Conservation (phyloP, 495 filamentous ascomycete genomes). For the Paragyromitra xinjiangensis region DNA sequence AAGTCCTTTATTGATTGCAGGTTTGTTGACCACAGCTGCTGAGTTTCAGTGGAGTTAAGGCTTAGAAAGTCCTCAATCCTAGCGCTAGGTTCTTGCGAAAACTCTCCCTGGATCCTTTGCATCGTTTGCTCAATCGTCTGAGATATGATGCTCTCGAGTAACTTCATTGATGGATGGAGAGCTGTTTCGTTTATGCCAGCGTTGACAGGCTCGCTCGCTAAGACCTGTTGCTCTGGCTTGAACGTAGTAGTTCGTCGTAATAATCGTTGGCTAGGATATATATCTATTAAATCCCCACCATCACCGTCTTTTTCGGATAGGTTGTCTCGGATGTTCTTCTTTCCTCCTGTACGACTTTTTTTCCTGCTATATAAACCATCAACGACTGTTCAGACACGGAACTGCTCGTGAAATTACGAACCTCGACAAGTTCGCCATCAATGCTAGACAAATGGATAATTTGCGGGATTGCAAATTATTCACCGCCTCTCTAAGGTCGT, state of each 20-base stretch:
- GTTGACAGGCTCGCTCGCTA: not conserved
- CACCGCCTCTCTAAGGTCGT: slow-evolving; percentile 2
- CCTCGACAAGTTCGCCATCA: slow-evolving; percentile 7
- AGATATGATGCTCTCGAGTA: slow-evolving; percentile 7
- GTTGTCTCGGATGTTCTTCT: not conserved
- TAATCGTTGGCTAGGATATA: not conserved
- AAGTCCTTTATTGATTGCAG: not conserved
- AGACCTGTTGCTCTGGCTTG: not conserved
- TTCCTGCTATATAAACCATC: slow-evolving; percentile 1
- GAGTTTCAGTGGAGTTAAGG: slow-evolving; percentile 4
- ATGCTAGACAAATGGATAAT: slow-evolving; percentile 24
- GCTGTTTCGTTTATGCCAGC: not conserved
- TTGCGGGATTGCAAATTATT: slow-evolving; percentile 21
- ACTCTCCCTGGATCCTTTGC: slow-evolving; percentile 12
- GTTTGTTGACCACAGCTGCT: slow-evolving; percentile 13
- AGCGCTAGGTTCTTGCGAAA: not conserved
- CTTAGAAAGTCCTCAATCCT: slow-evolving; percentile 15
- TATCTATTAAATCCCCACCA: not conserved
- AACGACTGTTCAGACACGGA: not conserved
- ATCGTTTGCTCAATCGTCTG: slow-evolving; percentile 29
- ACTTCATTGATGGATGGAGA: not conserved
- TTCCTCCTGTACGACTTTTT: not conserved
- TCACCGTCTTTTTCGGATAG: not conserved
- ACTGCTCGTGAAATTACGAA: not conserved
- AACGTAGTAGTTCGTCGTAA: slow-evolving; percentile 1